Base-by-base conservation (phyloP, 495 filamentous ascomycete species). In the Lasiosphaeria hispida region DNA sequence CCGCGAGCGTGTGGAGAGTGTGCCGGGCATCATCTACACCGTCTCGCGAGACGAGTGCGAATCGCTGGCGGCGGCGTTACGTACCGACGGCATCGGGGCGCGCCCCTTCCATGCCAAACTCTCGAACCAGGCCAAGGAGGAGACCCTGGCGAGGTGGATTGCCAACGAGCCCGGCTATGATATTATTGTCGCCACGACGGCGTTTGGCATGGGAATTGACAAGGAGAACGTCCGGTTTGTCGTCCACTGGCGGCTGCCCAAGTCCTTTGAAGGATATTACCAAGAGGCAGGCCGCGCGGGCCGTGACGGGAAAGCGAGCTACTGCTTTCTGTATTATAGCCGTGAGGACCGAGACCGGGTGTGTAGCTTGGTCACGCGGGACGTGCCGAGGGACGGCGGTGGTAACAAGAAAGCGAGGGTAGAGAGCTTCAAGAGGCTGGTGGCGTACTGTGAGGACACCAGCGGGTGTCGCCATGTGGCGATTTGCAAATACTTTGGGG, bases 191-290 rank as follows among this genome's bases (percentile, higher is more conserved):
- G 93, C 93, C 5, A 97, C 93, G 0, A 97, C 91, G 3, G 93
- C 93, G 0, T 97, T 97, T 60, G 93, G 93, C 7, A 97, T 98
- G 93, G 93, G 93, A 4, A 97, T 98, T 63, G 92, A 97, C 65
- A 96, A 96, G 71, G 83, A 92, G 33, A 86, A 94, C 63, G 93
- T 97, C 13, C 84, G 92, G 3, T 96, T 96, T 64, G 91, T 97
- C 2, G 83, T 95, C 3, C 93, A 97, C 69, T 97, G 92, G 92
- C 87, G 88, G 52, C 76, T 96, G 13, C 90, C 92, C 10, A 94
- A 93, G 65, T 91, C 86, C 34, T 96, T 97, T 68, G 93, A 97
- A 69, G 91, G 92, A 2, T 96, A 90, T 59, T 96, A 96, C 60
- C 93, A 97, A 73, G 93, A 97, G 79, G 92, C 90, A 7, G 93